Evolutionary conservation across 495 filamentous ascomycete genomes (phyloP), one percentile per base, ranked within the genome.

Genomic region (Usnea hakonensis): DNA sequence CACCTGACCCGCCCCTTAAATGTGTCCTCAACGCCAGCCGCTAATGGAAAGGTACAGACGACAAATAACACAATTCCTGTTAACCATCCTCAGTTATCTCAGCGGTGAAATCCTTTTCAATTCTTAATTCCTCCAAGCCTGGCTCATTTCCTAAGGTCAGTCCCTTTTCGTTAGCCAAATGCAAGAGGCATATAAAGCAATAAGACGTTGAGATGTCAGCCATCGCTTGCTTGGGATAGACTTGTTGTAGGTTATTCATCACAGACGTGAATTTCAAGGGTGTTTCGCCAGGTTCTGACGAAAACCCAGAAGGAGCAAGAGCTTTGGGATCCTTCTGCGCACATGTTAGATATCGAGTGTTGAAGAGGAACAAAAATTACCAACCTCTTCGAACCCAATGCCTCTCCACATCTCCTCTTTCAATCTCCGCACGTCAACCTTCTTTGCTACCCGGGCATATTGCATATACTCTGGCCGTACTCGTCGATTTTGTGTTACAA

Each of bases 401-500:
- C 90, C 90, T 73, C 81, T 87, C 95, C 95, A 99, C 70, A 99
- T 85, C 71, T 99, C 91, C 72, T 92, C 88, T 77, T 99, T 99
- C 68, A 99, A 76, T 70, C 91, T 78, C 55, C 93, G 80, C 0
- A 97, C 91, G 70, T 99, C 95, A n/a, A 99, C 95, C 79, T 97
- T 99, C 83, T 96, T 99, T 17, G 95, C 95, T 30, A 95, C 88
- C 33, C 91, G 82, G 21, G 95, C 95, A 72, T 96, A 99, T 71
- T 96, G 90, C 35, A 99, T 90, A 64, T 99, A 97, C 72, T 97
- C 94, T 1, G 94, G 95, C 66, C 93, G 75, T 37, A 93, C 71
- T 50, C 94, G 78, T 55, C 93, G 75, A 62, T 78, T 79, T 70
- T 93, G 88, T 14, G 93, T 96, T n/a, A 99, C 91, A 11, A 99